Base-by-base conservation (phyloP, 805 yeast species). In the Lipomyces starkeyi region DNA sequence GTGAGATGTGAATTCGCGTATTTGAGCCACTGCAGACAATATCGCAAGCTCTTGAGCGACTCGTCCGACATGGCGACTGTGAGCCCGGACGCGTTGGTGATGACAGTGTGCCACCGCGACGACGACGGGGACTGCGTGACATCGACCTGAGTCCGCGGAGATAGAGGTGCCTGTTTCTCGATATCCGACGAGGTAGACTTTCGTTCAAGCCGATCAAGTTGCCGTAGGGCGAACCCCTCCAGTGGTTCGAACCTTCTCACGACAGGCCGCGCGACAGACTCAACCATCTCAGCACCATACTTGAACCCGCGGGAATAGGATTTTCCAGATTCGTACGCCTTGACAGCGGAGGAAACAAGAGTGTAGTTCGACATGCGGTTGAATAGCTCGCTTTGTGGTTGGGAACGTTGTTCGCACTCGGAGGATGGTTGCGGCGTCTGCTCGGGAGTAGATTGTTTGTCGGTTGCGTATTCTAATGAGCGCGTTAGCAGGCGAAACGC, bases 1-100 rank as follows among this genome's bases (percentile, higher is more conserved):
- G 89, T 87, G 40, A 93, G 82, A 73, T 89, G 91, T 65, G 86
- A 87, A 74, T 91, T 93, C 2, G 97, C 97, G 61, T 91, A 81
- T 75, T 89, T 89, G 65, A 93, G 81, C 62, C 93, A 82, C 73
- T 92, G 93, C 59, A 93, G 82, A 74, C 97, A 87, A 75, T 94
- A 90, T 49, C 90, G 88, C 59, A 93, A 76, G 71, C 93, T 84
- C 71, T 88, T 88, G 68, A 91, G 86, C 32, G 93, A 89, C 74
- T 91, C 97, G 65, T 87, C 83, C 0, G 90, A 84, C 76, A 87
- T 80, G 55, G 67, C 83, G 75, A 54, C 81, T 77, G 63, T 80
- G 67, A 70, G 77, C 76, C 66, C 81, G 76, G 53, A 72, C 73
- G 68, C 75, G 71, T 55, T 56, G 62, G 61, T 54, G 71, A 68